A percentile compares a stretch with the other conserved stretches of the same genome.
Conservation (phyloP, 306 rosid species). For the peach (Prunus persica) region DNA sequence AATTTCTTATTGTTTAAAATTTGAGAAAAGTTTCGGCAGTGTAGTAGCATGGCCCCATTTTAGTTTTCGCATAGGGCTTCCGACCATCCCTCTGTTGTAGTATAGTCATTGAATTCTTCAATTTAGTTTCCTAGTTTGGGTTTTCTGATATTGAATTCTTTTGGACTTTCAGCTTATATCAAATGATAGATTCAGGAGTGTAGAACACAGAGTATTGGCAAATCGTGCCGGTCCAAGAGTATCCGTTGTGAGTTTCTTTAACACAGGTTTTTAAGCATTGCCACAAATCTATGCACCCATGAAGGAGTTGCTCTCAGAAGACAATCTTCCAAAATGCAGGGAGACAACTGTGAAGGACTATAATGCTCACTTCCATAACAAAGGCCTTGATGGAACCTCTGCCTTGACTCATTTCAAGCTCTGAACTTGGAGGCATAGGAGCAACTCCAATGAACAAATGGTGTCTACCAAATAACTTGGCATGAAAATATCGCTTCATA, state of each 20-base stretch:
- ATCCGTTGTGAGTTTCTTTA: neutral
- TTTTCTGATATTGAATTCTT: neutral
- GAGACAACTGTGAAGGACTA: neutral
- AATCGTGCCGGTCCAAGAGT: slow-evolving; percentile 8
- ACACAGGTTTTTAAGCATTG: neutral
- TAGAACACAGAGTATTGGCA: slow-evolving; percentile 33
- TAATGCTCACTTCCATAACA: neutral
- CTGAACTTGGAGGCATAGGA: neutral
- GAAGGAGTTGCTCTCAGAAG: slow-evolving; percentile 5
- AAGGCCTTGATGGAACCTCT: slow-evolving; percentile 1
- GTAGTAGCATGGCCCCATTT: too few species aligned
- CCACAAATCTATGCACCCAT: neutral
- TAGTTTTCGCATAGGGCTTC: too few species aligned
- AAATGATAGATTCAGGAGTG: slow-evolving; percentile 45
- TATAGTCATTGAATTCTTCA: too few species aligned
- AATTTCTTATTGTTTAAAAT: too few species aligned
- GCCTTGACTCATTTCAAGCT: slow-evolving; percentile 2
- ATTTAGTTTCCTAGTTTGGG: neutral
- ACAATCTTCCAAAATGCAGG: slow-evolving; percentile 4
- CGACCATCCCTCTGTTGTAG: too few species aligned
- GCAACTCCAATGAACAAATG: neutral
- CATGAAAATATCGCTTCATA: too few species aligned
- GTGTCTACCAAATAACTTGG: neutral
- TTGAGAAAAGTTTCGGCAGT: too few species aligned
- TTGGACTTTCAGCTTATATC: slow-evolving; percentile 13